These are phyloP conservation scores for Dioscorea zingiberensis DNA, from an alignment of 106 monocot species.

Conservation along the genomic window DNA sequence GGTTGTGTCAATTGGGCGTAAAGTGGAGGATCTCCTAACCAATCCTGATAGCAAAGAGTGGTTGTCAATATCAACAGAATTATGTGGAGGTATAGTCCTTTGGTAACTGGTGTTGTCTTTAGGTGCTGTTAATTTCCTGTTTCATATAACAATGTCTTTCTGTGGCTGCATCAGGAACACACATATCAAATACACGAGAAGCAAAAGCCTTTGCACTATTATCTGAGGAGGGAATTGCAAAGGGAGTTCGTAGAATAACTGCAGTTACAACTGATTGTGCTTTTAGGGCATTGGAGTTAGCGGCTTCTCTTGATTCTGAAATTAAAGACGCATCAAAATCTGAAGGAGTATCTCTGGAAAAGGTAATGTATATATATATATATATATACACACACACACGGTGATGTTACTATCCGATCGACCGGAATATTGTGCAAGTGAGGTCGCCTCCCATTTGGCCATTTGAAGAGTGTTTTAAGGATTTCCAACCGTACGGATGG, in stretches of 20 bases:
- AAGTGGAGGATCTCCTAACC: constrained; percentile 69
- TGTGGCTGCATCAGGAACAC: constrained; percentile 50
- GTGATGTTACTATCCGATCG: no score
- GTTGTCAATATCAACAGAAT: constrained; percentile 84
- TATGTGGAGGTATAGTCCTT: constrained; percentile 75
- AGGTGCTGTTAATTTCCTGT: not conserved
- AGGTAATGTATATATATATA: no score
- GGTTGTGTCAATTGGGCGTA: constrained; percentile 84
- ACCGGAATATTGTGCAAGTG: no score
- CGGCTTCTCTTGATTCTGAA: constrained; percentile 60
- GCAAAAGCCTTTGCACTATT: constrained; percentile 94
- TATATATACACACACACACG: no score
- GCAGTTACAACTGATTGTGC: constrained; percentile 89
- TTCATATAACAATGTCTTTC: constrained; percentile 10
- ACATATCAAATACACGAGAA: constrained; percentile 90
- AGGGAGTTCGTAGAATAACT: constrained; percentile 86
- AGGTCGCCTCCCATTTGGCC: no score
- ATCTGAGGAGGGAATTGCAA: constrained; percentile 97
- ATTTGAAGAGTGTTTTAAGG: no score
- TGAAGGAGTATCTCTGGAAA: constrained; percentile 59
- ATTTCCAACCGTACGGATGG: no score
- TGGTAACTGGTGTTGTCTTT: not conserved
- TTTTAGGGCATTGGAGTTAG: constrained; percentile 53
- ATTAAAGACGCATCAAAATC: constrained; percentile 46
- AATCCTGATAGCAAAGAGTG: constrained; percentile 73